Base-by-base conservation (phyloP, 805 yeast genomes). In the Yamadazyma sp. region DNA sequence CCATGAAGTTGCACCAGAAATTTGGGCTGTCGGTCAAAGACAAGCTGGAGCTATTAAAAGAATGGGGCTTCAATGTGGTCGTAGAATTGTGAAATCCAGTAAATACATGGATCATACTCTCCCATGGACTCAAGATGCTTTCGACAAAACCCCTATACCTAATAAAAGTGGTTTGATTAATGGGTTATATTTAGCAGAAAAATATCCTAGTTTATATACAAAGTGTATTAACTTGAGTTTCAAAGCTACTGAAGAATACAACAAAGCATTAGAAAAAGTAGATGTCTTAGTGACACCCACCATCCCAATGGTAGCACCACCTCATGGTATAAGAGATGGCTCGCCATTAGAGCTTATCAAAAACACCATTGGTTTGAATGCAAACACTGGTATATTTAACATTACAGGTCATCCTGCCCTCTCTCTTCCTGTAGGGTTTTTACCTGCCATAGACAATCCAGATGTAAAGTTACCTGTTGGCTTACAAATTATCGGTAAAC, bases 371-470 rank as follows among this genome's bases (percentile, higher is more conserved):
- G 46, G 46, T 3, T 34, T 42, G 25, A 42, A 42, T 30, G 37
- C 39, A 1, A 42, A 42, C 28, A 39, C 46, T n/a, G 46, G 46
- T 2, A 39, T 42, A 9, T 42, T 42, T 28, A 39, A 42, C 22
- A 42, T 42, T 25, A 42, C 46, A 15, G 46, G 46, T 10, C 46
- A 42, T 17, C 46, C 46, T 23, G 46, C 46, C 4, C 23, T 42
- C 13, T 33, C 41, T 18, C 15, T 42, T 11, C 46, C 46, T 2
- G 25, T 38, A 8, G 46, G 46, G 7, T 36, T 36, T 23, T 30
- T 39, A 14, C 31, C 31, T 18, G 46, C 46, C 19, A 27, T 39
- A 13, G 46, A 42, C 24, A 31, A 42, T 27, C 26, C 35, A 4
- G 38, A 39, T 2, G 19, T 39, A 1, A 38, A 39, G 31, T 33